Evolutionary conservation across 345 rosid species (phyloP), one percentile per base, ranked within the genome.

Genomic region (Streptanthus diversifolius): DNA sequence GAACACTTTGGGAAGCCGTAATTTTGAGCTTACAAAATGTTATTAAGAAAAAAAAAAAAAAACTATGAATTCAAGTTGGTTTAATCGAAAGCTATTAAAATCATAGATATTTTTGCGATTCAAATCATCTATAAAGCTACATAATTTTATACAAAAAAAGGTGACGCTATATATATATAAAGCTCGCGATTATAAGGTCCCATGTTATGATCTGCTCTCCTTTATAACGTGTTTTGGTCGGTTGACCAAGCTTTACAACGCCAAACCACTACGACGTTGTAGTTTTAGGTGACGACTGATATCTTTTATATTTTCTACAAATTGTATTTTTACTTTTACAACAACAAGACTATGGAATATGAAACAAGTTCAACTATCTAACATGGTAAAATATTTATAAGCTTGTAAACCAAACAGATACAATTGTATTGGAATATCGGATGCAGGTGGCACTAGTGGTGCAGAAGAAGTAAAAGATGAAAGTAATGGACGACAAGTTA

Each of bases 241-340:
- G 68, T 51, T 74, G 78, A 74, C 78, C 78, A 59, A 67, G 51
- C 68, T 59, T 74, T 60, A 67, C 73, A 74, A 73, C 71, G 22
- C 72, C 11, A 56, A 13, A 65, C 77, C 59, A 56, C 72, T 25
- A 56, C 49, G 45, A 39, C 49, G 4, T 65, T 56, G 18, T 44
- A 17, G 66, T 63, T 72, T 22, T 72, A 72, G 69, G 36, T 66
- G 54, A 19, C 39, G 45, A 47, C 27, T 9, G 6, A 12, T 29
- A 44, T 64, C 0, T 22, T 35, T n/a, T n/a, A n/a, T n/a, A n/a
- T 7, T 7, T 53, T 27, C 2, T 13, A 13, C 57, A 13, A 10
- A 21, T 22, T 49, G 30, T 22, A 22, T 11, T 22, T 49, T 11
- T 0, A 13, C 32, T 52, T 52, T 3, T 3, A 10, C 4, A 5